Evolutionary conservation across 352 stramenopile species (phyloP).

Genomic region (Pythium angustatum): DNA sequence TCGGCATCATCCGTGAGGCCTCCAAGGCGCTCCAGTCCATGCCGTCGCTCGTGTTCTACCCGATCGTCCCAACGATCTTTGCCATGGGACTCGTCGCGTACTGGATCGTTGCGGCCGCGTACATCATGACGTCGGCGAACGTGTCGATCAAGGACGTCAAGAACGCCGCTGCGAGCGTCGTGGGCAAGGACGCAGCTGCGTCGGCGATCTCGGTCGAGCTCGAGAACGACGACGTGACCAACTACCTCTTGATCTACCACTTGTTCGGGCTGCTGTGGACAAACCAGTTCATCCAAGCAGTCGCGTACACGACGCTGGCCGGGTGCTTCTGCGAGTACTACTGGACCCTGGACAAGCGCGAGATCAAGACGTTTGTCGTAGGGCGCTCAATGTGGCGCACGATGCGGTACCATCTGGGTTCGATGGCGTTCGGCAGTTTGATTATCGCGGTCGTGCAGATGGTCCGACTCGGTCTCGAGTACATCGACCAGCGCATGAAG

Average conservation of each 20-base stretch:
- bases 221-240: conserved; percentile 60
- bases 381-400: conserved; percentile 63
- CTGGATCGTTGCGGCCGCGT: conserved; percentile 78
- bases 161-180: conserved; percentile 27
- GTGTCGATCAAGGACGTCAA: conserved; percentile 53
- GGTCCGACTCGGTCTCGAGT: conserved; percentile 68
- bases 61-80: conserved; percentile 69
- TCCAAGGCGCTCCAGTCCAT: conserved; percentile 79
- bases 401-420: conserved; percentile 79
- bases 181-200: conserved; percentile 19
- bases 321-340: conserved; percentile 87
- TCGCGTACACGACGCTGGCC: conserved; percentile 72
- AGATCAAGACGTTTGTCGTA: conserved; percentile 49
- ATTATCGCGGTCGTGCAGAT: conserved; percentile 88
- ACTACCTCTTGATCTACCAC: conserved; percentile 85
- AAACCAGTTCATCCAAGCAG: conserved; percentile 82
- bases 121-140: conserved; percentile 69
- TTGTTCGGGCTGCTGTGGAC: conserved; percentile 86
- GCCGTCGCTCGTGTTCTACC: conserved; percentile 77
- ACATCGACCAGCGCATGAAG: conserved; percentile 79
- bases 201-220: conserved; percentile 42
- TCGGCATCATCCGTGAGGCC: conserved; percentile 86
- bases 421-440: conserved; percentile 85
- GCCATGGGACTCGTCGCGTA: conserved; percentile 65
- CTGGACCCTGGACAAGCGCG: conserved; percentile 81